Base-by-base conservation (phyloP, 2,329 filamentous ascomycete genomes). In the Mycogone perniciosa region DNA sequence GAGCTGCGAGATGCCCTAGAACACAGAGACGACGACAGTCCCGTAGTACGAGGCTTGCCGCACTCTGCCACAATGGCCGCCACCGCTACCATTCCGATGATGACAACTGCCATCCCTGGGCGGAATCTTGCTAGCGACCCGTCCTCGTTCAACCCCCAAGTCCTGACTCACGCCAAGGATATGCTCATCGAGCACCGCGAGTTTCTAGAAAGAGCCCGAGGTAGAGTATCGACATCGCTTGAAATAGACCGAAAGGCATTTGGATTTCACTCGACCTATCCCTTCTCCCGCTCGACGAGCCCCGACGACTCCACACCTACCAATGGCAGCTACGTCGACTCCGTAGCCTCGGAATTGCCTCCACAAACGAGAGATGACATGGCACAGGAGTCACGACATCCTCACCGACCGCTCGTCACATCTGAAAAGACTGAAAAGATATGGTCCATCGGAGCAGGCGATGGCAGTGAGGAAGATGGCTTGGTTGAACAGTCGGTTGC, bases 401-500 rank as follows among this genome's bases (percentile, higher is more conserved):
- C 40, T 30, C 52, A 47, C 13, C 46, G 37, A n/a, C 7, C 33
- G 5, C 6, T 30, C 8, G 34, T 31, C 4, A n/a, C 33, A 4
- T 68, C 76, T 0, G 81, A 84, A 61, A 84, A 82, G 62, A 78
- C 74, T 13, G 81, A 82, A 62, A 84, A 84, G 62, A 76, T 78
- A 33, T 84, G 81, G 81, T 84, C 81, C 20, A 84, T 85, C 62
- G 79, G 78, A 4, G 72, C 76, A 26, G 73, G 69, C 7, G 73
- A 77, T 47, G 64, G 73, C 40, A 64, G 70, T 29, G 73, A 76
- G 48, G 71, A 72, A 41, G 74, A 79, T 54, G 81, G 81, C 0
- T 71, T 81, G 57, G 81, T 85, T 6, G 81, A 85, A 57, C 80
- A 82, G 62, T 83, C 80, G n/a, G 79, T 85, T 46, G 73, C 79